A percentile compares a stretch with the other conserved stretches of the same genome.
phyloP scores from a whole-genome alignment of 192 early-diverging fungal genomes.

The Coemansia sp. region DNA sequence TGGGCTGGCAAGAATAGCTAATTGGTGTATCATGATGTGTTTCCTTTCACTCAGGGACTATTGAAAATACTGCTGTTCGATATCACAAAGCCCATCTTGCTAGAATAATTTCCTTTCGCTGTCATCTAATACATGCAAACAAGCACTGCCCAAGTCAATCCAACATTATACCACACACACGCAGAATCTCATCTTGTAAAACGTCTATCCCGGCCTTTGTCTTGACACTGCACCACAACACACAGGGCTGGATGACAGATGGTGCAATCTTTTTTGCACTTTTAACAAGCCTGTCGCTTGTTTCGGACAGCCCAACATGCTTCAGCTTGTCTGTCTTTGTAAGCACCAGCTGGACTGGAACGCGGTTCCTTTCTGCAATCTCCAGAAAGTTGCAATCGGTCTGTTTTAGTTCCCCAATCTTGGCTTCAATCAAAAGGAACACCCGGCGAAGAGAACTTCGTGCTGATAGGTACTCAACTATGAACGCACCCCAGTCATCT shows the following conservation, averaged over 20 bases:
- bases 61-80: too few relatives aligned
- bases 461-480: conserved; percentile 40
- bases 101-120: background rate
- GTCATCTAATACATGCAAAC: background rate
- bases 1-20: conserved; percentile 11
- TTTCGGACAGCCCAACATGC: conserved; percentile 18
- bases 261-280: conserved; percentile 28
- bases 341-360: conserved; percentile 39
- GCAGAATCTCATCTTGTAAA: conserved; percentile 40
- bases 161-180: conserved; percentile 21
- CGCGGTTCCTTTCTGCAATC: conserved; percentile 27
- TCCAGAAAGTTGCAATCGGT: conserved; percentile 49
- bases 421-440: conserved; percentile 55
- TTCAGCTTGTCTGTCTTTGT: conserved; percentile 56
- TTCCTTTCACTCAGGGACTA: too few relatives aligned
- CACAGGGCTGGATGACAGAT: conserved; percentile 21
- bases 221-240: conserved; percentile 31
- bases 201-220: conserved; percentile 31
- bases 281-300: conserved; percentile 5
- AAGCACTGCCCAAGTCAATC: background rate
- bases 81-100: background rate
- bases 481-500: conserved; percentile 53
- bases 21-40: background rate
- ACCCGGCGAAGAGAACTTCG: conserved; percentile 46
- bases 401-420: conserved; percentile 52